Evolutionary conservation across 2,329 filamentous ascomycete genomes (phyloP), one percentile per base, ranked within the genome.

Genomic region (Alternaria atra): DNA sequence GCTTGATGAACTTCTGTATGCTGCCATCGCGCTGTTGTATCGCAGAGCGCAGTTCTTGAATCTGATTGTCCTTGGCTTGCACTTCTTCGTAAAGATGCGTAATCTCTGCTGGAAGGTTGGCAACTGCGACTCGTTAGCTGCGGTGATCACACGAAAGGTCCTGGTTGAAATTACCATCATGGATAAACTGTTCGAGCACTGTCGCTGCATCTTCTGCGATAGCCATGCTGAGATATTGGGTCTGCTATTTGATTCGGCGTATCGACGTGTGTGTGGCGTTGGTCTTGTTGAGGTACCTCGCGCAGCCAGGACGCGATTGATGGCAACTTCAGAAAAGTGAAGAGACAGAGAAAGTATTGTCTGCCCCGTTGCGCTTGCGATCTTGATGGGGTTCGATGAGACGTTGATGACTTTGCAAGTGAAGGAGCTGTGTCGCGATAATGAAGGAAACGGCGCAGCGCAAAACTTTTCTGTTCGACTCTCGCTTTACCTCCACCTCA

Each of bases 51-150:
- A 90, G 89, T 48, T 92, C 89, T 73, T 87, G 83, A 68, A 92
- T 90, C 66, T 88, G 84, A 51, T 87, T 85, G 76, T 96, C 92
- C 78, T 94, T 94, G 75, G 91, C 90, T 73, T 89, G 84, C 65
- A 94, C 91, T 80, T 95, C 92, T 74, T 94, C 91, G 73, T 94
- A 90, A 64, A 94, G 85, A 80, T 94, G 93, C 20, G 90, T 89
- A 61, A 95, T 89, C 80, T 95, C 92, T 65, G 92, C 90, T 63
- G 91, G 91, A 29, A 94, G 84, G 73, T 95, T 95, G 71, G 91
- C 89, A 20, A 91, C 90, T 84, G 63, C 5, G 10, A 2, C 23
- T 6, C 10, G 47, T 76, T 55, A 73, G 66, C 52, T 30, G 43
- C 20, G 23, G 27, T 25, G 17, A 6, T 17, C 34, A 34, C 27